A percentile compares a stretch with the other conserved stretches of the same genome.
phyloP scores from a whole-genome alignment of 2,329 filamentous ascomycete genomes.

The Thelonectria rubi region DNA sequence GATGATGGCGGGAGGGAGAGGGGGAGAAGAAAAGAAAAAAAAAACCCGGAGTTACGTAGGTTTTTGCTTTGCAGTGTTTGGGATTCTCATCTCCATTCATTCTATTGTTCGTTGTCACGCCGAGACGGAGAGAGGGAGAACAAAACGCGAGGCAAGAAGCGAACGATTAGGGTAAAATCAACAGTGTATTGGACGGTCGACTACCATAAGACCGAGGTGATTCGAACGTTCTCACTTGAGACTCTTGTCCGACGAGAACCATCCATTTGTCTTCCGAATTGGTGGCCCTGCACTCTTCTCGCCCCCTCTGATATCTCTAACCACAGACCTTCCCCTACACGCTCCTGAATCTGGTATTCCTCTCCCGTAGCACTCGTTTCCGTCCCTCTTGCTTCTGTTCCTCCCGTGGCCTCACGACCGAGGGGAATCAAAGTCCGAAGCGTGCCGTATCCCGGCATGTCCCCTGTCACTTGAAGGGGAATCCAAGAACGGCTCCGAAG shows the following conservation, averaged over 20 bases:
- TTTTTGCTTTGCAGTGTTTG: background rate
- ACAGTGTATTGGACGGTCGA: constrained; percentile 31
- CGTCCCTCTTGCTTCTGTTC: constrained; percentile 14
- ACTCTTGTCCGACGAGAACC: constrained; percentile 40
- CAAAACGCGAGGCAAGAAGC: too few species aligned
- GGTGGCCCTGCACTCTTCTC: constrained; percentile 25
- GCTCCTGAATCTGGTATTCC: constrained; percentile 39
- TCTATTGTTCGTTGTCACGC: background rate
- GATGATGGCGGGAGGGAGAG: background rate
- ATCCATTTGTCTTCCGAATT: constrained; percentile 26
- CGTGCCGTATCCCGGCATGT: constrained; percentile 33
- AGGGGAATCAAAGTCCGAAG: constrained; percentile 33
- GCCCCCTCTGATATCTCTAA: constrained; percentile 21
- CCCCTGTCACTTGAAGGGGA: constrained; percentile 50
- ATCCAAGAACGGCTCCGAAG: constrained; percentile 40
- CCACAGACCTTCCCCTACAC: constrained; percentile 42
- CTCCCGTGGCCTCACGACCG: constrained; percentile 31
- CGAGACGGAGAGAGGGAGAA: too few species aligned
- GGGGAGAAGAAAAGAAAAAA: background rate
- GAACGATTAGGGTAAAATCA: constrained; percentile 18
- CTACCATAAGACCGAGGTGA: constrained; percentile 28
- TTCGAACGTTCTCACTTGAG: constrained; percentile 47
- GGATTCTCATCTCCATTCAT: background rate
- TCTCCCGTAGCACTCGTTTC: constrained; percentile 30
- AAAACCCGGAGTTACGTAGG: background rate